A percentile compares a stretch with the other conserved stretches of the same genome.
Evolutionary conservation across 192 early-diverging fungal species (phyloP).

Genomic region (Funneliformis mosseae): DNA sequence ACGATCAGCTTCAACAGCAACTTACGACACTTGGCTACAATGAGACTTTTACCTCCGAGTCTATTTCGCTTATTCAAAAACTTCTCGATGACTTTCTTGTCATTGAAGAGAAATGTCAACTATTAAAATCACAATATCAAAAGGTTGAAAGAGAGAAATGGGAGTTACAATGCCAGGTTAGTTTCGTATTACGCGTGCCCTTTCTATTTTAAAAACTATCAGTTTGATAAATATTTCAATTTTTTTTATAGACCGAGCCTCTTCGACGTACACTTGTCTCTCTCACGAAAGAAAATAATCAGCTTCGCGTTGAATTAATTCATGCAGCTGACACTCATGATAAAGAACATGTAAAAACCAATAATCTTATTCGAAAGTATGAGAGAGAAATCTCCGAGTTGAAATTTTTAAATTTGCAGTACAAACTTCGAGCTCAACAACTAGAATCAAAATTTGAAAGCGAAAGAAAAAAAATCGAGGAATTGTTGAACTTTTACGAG

Average conservation of each 20-base stretch:
- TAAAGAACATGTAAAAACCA: neutral
- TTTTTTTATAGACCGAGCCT: slow-evolving; percentile 12
- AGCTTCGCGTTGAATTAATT: slow-evolving; percentile 23
- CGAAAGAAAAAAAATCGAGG: slow-evolving; percentile 19
- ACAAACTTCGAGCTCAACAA: neutral
- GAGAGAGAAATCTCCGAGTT: slow-evolving; percentile 12
- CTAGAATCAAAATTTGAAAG: neutral
- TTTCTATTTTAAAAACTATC: neutral
- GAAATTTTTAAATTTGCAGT: slow-evolving; percentile 26
- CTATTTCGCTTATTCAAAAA: neutral
- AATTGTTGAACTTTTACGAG: neutral
- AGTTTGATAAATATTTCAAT: neutral
- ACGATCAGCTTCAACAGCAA: neutral
- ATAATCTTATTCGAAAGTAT: neutral
- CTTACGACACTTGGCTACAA: neutral
- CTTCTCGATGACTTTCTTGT: neutral
- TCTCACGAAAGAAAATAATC: slow-evolving; percentile 29
- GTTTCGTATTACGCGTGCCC: neutral
- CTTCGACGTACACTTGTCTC: slow-evolving; percentile 4
- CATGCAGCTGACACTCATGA: neutral
- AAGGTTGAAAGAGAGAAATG: slow-evolving; percentile 15
- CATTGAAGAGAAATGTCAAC: neutral
- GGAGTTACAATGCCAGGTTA: neutral
- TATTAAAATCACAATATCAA: neutral
- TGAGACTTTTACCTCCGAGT: neutral